Evolutionary conservation across 1,284 basidiomycete genomes (phyloP).

Genomic region (Uromyces viciae-fabae): DNA sequence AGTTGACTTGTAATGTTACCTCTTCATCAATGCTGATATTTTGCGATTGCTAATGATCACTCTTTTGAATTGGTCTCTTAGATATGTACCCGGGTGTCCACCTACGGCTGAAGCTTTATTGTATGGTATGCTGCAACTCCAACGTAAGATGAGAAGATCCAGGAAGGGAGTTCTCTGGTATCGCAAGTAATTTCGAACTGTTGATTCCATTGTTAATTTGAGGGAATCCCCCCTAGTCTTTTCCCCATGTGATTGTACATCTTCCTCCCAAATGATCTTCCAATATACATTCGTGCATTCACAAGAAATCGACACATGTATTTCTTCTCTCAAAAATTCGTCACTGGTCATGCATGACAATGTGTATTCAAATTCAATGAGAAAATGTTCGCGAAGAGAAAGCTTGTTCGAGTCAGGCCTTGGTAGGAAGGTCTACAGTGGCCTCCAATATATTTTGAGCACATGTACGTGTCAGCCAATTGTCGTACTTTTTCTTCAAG

Average conservation of each 20-base stretch:
- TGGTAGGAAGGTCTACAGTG: too few relatives aligned
- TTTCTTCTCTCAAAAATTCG: too few relatives aligned
- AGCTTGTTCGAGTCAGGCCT: too few relatives aligned
- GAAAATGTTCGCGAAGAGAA: too few relatives aligned
- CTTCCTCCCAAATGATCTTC: neutral
- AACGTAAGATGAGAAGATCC: slow-evolving; percentile 91
- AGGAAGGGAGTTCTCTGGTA: slow-evolving; percentile 87
- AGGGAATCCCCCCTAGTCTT: neutral
- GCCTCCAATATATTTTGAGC: too few relatives aligned
- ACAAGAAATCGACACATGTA: neutral
- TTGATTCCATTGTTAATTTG: neutral
- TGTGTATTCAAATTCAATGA: too few relatives aligned
- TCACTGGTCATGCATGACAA: too few relatives aligned
- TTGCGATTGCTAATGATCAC: neutral
- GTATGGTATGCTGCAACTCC: slow-evolving; percentile 69
- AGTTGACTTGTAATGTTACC: slow-evolving; percentile 67
- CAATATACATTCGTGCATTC: neutral
- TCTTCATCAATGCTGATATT: neutral
- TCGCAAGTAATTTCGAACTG: slow-evolving; percentile 32
- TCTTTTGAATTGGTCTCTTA: neutral
- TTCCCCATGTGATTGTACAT: neutral
- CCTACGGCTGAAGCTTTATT: slow-evolving; percentile 78
- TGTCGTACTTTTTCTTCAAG: too few relatives aligned
- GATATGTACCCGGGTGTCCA: slow-evolving; percentile 80
- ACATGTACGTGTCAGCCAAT: too few relatives aligned